phyloP scores from a whole-genome alignment of 1,284 basidiomycete genomes.

The Cutaneotrichosporon mucoides region DNA sequence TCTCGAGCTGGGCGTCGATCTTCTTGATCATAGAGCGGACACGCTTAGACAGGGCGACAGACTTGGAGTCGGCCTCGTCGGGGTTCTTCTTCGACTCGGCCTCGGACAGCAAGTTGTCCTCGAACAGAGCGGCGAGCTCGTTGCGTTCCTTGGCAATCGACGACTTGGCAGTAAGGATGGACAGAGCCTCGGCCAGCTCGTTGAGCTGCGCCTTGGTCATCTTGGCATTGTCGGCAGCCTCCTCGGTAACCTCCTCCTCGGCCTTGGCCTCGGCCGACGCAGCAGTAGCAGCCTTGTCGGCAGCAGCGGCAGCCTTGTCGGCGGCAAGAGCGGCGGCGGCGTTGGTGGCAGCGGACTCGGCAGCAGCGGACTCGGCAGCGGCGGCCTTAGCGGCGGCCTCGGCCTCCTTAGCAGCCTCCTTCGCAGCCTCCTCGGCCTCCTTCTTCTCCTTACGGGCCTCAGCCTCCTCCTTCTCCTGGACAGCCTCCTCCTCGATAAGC shows the following conservation, averaged over 20 bases:
- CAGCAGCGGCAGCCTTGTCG: slow-evolving; percentile 32
- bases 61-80: slow-evolving; percentile 43
- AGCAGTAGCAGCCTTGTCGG: slow-evolving; percentile 65
- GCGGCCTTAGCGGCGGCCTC: slow-evolving; percentile 52
- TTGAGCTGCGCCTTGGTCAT: slow-evolving; percentile 97
- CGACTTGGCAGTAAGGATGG: slow-evolving; percentile 90
- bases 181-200: slow-evolving; percentile 88
- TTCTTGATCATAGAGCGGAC: slow-evolving; percentile 94
- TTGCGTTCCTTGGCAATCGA: slow-evolving; percentile 93
- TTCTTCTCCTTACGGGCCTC: slow-evolving; percentile 80
- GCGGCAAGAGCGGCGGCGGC: slow-evolving; percentile 1
- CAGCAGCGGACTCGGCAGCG: not conserved
- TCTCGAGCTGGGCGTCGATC: slow-evolving; percentile 88
- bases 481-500: slow-evolving; percentile 97
- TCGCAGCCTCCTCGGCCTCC: slow-evolving; percentile 57
- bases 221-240: slow-evolving; percentile 61
- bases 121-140: slow-evolving; percentile 82
- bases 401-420: slow-evolving; percentile 51
- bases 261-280: slow-evolving; percentile 63
- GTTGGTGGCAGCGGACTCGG: not conserved
- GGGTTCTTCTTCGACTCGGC: slow-evolving; percentile 55
- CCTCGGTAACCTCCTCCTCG: slow-evolving; percentile 18
- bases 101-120: slow-evolving; percentile 83
- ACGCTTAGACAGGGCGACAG: slow-evolving; percentile 72
- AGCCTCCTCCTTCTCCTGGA: slow-evolving; percentile 95